Percentiles rank a stretch among this genome's conserved stretches.
Evolutionary conservation across 2,329 filamentous ascomycete genomes (phyloP).

Genomic region (Fusarium austroafricanum): DNA sequence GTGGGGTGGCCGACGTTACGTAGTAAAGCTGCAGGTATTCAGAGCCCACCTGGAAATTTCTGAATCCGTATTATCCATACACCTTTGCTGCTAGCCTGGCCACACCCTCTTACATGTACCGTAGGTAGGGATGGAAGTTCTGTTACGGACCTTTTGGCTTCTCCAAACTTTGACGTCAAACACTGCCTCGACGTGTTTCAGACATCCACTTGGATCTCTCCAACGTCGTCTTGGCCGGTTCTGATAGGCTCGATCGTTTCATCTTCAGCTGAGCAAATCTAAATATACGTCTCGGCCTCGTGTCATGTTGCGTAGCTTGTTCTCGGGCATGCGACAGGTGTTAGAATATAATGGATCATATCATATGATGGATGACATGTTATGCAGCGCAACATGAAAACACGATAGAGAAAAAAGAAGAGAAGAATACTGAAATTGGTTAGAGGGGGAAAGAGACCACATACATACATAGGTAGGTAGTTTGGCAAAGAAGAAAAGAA

Average conservation of each 20-base stretch:
- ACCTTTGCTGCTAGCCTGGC: background rate
- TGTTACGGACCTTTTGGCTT: too few species aligned
- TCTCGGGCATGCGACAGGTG: constrained; percentile 24
- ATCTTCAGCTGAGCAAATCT: constrained; percentile 20
- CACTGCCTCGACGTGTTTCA: constrained; percentile 23
- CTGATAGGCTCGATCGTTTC: constrained; percentile 26
- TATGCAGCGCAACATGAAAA: constrained; percentile 6
- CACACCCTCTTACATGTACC: background rate
- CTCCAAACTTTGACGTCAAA: constrained; percentile 24
- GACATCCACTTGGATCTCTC: constrained; percentile 23
- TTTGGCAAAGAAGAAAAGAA: constrained; percentile 2
- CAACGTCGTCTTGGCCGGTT: constrained; percentile 16
- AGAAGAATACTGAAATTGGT: constrained; percentile 3
- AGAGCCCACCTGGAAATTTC: constrained; percentile 5
- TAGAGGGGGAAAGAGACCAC: constrained; percentile 27
- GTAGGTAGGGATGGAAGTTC: too few species aligned
- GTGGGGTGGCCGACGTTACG: too few species aligned
- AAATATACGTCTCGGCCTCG: constrained; percentile 34
- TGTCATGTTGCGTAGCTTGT: constrained; percentile 18
- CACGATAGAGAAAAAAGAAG: constrained; percentile 1
- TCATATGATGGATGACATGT: constrained; percentile 16
- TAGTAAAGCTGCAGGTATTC: background rate
- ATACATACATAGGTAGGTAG: too few species aligned
- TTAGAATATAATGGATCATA: constrained; percentile 27
- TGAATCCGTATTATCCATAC: constrained; percentile 6